Evolutionary conservation across 169 alveolate species (phyloP).

Genomic region (Eimeria brunetti): DNA sequence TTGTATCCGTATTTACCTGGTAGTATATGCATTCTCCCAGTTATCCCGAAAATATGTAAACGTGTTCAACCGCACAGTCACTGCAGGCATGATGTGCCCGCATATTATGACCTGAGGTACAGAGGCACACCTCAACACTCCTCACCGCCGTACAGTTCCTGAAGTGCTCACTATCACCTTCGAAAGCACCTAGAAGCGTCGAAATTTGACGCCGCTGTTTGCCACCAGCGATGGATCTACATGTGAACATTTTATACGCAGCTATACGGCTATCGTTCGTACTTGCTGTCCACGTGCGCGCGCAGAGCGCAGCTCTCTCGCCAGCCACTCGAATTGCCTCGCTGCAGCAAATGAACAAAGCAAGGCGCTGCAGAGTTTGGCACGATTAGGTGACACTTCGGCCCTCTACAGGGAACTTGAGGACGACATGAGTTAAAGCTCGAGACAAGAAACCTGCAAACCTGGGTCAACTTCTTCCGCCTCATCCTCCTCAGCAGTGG

Average conservation of each 20-base stretch:
- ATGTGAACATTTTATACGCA: not conserved
- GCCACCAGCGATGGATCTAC: not conserved
- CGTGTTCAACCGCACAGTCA: not conserved
- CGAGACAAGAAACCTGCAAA: not conserved
- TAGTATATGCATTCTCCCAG: not conserved
- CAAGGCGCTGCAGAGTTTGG: not conserved
- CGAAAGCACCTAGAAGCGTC: not conserved
- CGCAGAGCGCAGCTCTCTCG: slow-evolving; percentile 26
- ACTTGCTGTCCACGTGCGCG: slow-evolving; percentile 11
- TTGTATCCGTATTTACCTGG: not conserved
- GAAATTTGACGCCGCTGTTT: not conserved
- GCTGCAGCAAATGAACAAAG: slow-evolving; percentile 8
- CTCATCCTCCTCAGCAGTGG: not conserved
- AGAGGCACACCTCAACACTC: not conserved
- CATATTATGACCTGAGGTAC: slow-evolving; percentile 32
- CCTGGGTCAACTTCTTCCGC: slow-evolving; percentile 56
- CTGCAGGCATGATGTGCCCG: slow-evolving; percentile 23
- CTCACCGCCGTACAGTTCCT: not conserved
- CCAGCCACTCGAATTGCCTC: slow-evolving; percentile 20
- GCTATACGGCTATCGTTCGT: not conserved
- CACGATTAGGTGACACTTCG: not conserved
- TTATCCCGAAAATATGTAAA: not conserved
- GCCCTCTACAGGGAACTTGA: not conserved
- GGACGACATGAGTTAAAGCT: not conserved
- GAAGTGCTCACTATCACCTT: not conserved